A percentile compares a stretch with the other conserved stretches of the same genome.
Conservation (phyloP, 1,284 basidiomycete genomes). For the Cutaneotrichosporon daszewskae region DNA sequence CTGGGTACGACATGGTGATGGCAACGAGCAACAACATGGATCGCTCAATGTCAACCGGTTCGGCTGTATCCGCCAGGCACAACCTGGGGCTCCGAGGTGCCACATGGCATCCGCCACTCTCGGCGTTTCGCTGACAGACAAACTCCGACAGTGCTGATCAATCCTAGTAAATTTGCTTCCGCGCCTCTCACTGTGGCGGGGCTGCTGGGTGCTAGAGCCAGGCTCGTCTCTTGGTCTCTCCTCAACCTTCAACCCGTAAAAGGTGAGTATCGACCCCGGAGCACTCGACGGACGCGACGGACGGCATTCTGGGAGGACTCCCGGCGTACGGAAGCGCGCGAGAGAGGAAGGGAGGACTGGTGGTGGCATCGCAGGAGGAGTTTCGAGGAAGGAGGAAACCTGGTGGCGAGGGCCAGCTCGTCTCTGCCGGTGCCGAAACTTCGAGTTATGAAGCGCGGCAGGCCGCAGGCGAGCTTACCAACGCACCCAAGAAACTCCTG, state of each 20-base stretch:
- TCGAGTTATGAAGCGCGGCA: no score
- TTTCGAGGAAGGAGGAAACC: background rate
- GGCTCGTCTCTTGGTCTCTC: background rate
- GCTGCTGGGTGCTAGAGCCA: background rate
- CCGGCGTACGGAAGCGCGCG: background rate
- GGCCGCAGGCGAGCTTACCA: no score
- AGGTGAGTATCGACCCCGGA: slow-evolving; percentile 1
- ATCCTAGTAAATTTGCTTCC: background rate
- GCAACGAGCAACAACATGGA: no score
- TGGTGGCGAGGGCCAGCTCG: background rate
- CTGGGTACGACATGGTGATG: background rate
- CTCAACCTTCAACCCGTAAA: slow-evolving; percentile 10
- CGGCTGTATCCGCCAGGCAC: no score
- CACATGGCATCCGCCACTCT: no score
- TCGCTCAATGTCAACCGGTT: no score
- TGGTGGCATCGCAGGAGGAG: background rate
- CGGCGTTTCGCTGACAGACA: no score
- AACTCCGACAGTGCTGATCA: slow-evolving; percentile 2
- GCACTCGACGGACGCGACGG: background rate
- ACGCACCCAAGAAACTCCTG: no score
- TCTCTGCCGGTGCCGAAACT: no score
- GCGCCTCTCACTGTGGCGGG: background rate
- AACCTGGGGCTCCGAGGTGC: no score
- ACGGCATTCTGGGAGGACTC: background rate
- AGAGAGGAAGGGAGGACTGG: background rate